Evolutionary conservation across 208 protist species (phyloP).

Genomic region (Herpetomonas samuelpessoai): DNA sequence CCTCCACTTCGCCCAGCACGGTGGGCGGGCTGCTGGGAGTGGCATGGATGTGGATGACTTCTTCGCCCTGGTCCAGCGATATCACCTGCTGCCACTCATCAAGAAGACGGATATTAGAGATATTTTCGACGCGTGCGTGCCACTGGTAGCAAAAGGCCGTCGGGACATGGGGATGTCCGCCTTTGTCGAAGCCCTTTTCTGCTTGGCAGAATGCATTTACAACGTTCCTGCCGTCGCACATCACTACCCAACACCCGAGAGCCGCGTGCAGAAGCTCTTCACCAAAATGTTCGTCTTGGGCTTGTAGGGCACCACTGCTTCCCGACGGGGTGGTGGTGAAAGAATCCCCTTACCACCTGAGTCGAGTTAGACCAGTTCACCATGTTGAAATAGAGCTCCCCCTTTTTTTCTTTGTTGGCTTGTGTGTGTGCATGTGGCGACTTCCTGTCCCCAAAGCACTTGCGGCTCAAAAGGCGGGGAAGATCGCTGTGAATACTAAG

Average conservation of each 20-base stretch:
- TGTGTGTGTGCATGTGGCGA: constrained; percentile 4
- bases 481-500: no score
- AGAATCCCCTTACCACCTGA: no score
- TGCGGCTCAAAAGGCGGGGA: no score
- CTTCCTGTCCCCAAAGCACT: not conserved
- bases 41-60: constrained; percentile 48
- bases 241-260: constrained; percentile 40
- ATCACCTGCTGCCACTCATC: constrained; percentile 51
- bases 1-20: constrained; percentile 15
- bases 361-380: no score
- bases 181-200: constrained; percentile 42
- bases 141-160: constrained; percentile 9
- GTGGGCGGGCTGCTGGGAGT: not conserved
- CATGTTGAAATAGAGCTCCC: not conserved
- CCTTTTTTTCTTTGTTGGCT: constrained; percentile 6
- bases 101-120: constrained; percentile 28
- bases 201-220: constrained; percentile 59
- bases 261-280: constrained; percentile 53
- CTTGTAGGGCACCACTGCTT: not conserved
- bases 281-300: constrained; percentile 64
- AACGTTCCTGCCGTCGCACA: constrained; percentile 25
- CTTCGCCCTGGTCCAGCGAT: constrained; percentile 26
- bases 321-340: no score
- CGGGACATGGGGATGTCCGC: constrained; percentile 7
- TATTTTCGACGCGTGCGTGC: constrained; percentile 42